phyloP scores from a whole-genome alignment of 305 asterid genomes.

The Fraxinus baroniana region DNA sequence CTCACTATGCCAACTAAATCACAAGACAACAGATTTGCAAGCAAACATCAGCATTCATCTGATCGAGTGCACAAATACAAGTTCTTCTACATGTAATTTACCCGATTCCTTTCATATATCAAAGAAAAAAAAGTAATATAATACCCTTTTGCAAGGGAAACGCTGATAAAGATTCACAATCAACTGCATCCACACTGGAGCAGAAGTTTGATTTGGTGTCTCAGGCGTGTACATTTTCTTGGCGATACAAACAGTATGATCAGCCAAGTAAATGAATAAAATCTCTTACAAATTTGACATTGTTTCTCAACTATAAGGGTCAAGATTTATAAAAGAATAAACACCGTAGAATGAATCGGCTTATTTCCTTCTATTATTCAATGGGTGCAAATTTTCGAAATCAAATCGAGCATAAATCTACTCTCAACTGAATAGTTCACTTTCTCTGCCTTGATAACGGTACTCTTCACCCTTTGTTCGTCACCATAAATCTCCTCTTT shows the following conservation, averaged over 20 bases:
- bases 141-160: background rate
- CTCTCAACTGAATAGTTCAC: slow-evolving; percentile 62
- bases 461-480: slow-evolving; percentile 79
- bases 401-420: slow-evolving; percentile 47
- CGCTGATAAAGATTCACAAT: background rate
- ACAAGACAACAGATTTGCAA: background rate
- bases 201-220: background rate
- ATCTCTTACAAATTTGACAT: background rate
- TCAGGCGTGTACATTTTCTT: background rate
- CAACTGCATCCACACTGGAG: background rate
- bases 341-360: background rate
- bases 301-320: slow-evolving; percentile 10
- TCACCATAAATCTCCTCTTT: slow-evolving; percentile 86
- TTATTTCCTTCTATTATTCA: slow-evolving; percentile 18
- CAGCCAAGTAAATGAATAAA: slow-evolving; percentile 9
- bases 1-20: background rate
- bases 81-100: background rate
- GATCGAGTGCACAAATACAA: background rate
- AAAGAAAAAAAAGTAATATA: background rate
- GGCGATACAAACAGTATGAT: slow-evolving; percentile 10
- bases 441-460: slow-evolving; percentile 82
- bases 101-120: background rate
- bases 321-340: slow-evolving; percentile 12
- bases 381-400: slow-evolving; percentile 32
- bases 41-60: background rate